These are phyloP conservation scores for Alternaria postmessia DNA, from an alignment of 2,329 filamentous ascomycete species.

Conservation along the genomic window DNA sequence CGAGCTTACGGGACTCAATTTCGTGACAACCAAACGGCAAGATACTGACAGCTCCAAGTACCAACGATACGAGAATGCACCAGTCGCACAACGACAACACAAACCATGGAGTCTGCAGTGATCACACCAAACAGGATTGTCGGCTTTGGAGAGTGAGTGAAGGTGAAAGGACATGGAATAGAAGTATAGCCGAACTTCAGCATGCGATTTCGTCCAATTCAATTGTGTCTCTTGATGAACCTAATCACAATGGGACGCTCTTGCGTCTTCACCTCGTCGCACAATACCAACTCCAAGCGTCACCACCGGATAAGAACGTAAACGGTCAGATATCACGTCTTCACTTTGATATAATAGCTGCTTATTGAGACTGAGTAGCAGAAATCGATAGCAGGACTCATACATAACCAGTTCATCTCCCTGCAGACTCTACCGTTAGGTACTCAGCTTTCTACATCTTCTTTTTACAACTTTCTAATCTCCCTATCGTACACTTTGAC, in stretches of 20 bases:
- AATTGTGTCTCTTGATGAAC: not conserved
- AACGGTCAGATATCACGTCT: not conserved
- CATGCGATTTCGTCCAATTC: not conserved
- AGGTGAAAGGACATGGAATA: not conserved
- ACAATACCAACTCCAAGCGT: not conserved
- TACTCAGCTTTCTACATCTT: not conserved
- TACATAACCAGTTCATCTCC: not conserved
- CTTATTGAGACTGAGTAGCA: not conserved
- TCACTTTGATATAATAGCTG: constrained; percentile 3
- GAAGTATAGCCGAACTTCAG: not conserved
- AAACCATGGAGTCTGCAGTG: not conserved
- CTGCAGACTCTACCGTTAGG: not conserved
- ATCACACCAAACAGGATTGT: not conserved
- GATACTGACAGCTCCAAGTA: not conserved
- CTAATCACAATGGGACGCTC: not conserved
- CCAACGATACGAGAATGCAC: not conserved
- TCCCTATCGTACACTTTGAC: not conserved
- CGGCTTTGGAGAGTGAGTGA: not conserved
- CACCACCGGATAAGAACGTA: not conserved
- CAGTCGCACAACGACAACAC: not conserved
- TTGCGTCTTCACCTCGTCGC: not conserved
- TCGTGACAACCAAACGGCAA: not conserved
- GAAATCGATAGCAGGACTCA: not conserved
- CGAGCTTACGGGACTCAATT: not conserved
- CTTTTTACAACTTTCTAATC: not conserved